Evolutionary conservation across 2,329 filamentous ascomycete species (phyloP).

Genomic region (Madurella mycetomatis): DNA sequence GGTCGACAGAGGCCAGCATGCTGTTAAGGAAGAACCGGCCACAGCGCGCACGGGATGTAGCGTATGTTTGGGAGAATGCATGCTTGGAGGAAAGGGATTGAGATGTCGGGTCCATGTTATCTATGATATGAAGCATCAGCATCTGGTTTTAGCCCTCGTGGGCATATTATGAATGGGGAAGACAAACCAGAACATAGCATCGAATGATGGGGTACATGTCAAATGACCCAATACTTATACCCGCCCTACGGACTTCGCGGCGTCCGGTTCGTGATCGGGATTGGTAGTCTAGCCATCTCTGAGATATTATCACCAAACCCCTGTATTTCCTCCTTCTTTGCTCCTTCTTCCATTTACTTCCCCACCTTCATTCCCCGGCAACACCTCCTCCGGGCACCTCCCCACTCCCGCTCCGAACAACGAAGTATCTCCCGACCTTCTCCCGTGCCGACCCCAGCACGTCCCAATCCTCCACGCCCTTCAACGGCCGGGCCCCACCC

Average conservation of each 20-base stretch:
- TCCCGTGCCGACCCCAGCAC: slow-evolving; percentile 61
- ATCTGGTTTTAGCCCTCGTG: slow-evolving; percentile 1
- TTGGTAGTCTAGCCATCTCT: background rate
- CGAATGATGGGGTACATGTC: background rate
- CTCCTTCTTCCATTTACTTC: background rate
- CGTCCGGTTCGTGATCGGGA: too few relatives aligned
- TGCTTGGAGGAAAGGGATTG: background rate
- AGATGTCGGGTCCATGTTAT: background rate
- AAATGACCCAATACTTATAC: background rate
- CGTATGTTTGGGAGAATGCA: slow-evolving; percentile 3
- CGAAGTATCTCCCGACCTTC: slow-evolving; percentile 69
- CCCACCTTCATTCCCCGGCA: too few relatives aligned
- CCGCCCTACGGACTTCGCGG: too few relatives aligned
- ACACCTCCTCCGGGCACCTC: background rate
- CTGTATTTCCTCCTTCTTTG: background rate
- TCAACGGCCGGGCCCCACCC: slow-evolving; percentile 16
- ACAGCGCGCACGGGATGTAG: background rate
- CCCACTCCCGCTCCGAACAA: slow-evolving; percentile 60
- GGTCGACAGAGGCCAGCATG: background rate
- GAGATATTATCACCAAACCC: too few relatives aligned
- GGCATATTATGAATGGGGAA: background rate
- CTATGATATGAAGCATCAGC: slow-evolving; percentile 9
- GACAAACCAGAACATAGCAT: slow-evolving; percentile 3
- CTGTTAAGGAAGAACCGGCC: background rate
- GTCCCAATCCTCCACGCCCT: slow-evolving; percentile 62